Evolutionary conservation across 352 stramenopile species (phyloP), one percentile per base, ranked within the genome.

Genomic region (Globisporangium cystogenes): DNA sequence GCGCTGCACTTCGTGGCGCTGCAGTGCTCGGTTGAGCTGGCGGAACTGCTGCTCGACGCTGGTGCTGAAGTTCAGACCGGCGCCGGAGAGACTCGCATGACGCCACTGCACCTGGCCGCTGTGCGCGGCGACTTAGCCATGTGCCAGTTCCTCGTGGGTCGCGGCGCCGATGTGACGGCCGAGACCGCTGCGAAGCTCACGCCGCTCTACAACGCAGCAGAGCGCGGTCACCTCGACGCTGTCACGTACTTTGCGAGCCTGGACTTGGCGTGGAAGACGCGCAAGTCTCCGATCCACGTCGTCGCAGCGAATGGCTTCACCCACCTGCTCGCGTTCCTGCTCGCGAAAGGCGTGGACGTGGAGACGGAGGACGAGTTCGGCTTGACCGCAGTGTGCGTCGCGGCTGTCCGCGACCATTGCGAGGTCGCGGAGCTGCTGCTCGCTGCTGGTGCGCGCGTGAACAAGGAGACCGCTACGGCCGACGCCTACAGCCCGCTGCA

Each of bases 161-260:
- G 20, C 37, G 43, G 53, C 7, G 45, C 53, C 1, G 14, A 18
- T 7, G 24, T 20, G 7, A 7, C 31, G 11, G 36, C 23, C 7
- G 36, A 35, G 37, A 27, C 16, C n/a, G 18, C n/a, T 2, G 36
- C 16, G 2, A n/a, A 39, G 26, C 18, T 40, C n/a, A 50, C 54
- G 18, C 54, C 54, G 20, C 45, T 55, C 20, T 55, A 35, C 21
- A 51, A 27, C n/a, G 54, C 54, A 8, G 54, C 54, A 2, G 27
- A 73, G 41, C 55, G 57, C 20, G 57, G 35, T 23, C 63, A 48
- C 20, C 15, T 60, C 20, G 46, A 48, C 61, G 55, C 21, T 3
- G 23, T 23, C 4, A 48, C 44, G 37, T 49, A 36, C 31, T 36
- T 60, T 18, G 27, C 37, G 8, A 47, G 27, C 14, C 7, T 50